Percentiles rank a stretch among this genome's conserved stretches.
phyloP scores from a whole-genome alignment of 768 basidiomycete species.

The Sistotremastrum suecicum region DNA sequence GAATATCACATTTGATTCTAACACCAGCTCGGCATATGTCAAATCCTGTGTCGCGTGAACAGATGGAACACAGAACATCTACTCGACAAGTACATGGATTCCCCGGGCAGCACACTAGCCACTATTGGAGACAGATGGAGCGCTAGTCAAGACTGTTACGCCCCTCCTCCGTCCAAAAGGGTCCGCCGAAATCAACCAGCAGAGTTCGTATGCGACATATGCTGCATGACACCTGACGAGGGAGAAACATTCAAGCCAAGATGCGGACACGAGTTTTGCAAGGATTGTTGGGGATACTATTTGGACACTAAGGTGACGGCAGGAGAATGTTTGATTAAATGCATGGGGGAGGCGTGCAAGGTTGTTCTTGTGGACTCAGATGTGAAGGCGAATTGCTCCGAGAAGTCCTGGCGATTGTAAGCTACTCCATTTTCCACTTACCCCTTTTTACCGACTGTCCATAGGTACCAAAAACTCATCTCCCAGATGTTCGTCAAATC shows the following conservation, averaged over 20 bases:
- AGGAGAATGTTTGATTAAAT: slow-evolving; percentile 3
- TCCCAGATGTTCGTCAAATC: slow-evolving; percentile 5
- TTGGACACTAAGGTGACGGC: slow-evolving; percentile 5
- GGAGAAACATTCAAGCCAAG: neutral
- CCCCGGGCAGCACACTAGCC: slow-evolving; percentile 1
- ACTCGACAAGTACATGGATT: slow-evolving; percentile 7
- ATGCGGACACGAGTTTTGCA: slow-evolving; percentile 8
- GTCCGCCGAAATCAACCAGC: neutral
- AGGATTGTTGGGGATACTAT: slow-evolving; percentile 5
- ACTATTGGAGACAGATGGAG: neutral
- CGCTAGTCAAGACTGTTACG: neutral
- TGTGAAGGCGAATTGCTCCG: neutral
- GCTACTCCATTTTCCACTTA: neutral
- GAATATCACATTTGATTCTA: neutral
- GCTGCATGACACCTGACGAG: slow-evolving; percentile 5
- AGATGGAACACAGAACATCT: slow-evolving; percentile 8
- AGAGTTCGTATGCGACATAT: slow-evolving; percentile 7
- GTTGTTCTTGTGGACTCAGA: slow-evolving; percentile 1
- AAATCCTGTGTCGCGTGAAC: slow-evolving; percentile 8
- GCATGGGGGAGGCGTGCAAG: slow-evolving; percentile 7
- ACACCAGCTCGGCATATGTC: slow-evolving; percentile 2
- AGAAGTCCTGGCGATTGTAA: slow-evolving; percentile 1
- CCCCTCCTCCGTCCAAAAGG: neutral
- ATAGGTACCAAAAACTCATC: slow-evolving; percentile 7
- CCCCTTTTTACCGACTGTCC: neutral